Percentiles rank a stretch among this genome's conserved stretches.
These are phyloP conservation scores for Cordyceps pruinosa DNA, from an alignment of 2,329 filamentous ascomycete genomes.

Conservation along the genomic window DNA sequence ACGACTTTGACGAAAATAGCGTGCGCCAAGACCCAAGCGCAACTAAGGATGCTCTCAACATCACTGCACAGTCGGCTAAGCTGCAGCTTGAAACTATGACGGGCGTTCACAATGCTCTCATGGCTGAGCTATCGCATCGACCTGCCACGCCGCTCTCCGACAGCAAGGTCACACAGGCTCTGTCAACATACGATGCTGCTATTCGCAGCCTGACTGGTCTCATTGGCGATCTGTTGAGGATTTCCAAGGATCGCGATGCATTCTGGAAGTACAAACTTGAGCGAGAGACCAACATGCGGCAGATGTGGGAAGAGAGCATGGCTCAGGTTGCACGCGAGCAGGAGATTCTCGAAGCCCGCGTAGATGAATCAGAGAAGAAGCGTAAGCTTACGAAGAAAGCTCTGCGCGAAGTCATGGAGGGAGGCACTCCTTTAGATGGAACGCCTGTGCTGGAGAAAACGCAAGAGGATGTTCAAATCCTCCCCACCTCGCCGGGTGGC, in stretches of 20 bases:
- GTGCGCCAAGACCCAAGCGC: conserved; percentile 65
- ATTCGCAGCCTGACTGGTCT: conserved; percentile 81
- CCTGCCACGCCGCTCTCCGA: conserved; percentile 70
- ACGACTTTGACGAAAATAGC: conserved; percentile 68
- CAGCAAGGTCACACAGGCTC: conserved; percentile 65
- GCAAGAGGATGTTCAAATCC: conserved; percentile 27
- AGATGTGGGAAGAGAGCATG: conserved; percentile 99
- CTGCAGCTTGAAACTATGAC: conserved; percentile 86
- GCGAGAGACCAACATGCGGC: conserved; percentile 81
- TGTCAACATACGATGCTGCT: conserved; percentile 81
- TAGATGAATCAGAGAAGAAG: conserved; percentile 86
- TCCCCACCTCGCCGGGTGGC: conserved; percentile 1
- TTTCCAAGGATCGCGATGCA: conserved; percentile 86
- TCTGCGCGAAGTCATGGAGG: conserved; percentile 75
- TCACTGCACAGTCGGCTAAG: conserved; percentile 91
- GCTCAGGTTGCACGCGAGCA: conserved; percentile 92
- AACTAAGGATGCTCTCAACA: conserved; percentile 91
- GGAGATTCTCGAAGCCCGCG: conserved; percentile 78
- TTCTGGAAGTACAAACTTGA: conserved; percentile 97
- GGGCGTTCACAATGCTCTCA: conserved; percentile 75
- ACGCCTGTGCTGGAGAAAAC: conserved; percentile 22
- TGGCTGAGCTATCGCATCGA: conserved; percentile 58
- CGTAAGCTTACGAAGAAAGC: conserved; percentile 83
- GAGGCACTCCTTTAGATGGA: conserved; percentile 30
- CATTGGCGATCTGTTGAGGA: conserved; percentile 79